Evolutionary conservation across 116 monocot species (phyloP), one percentile per base, ranked within the genome.

Genomic region (Posidonia oceanica): DNA sequence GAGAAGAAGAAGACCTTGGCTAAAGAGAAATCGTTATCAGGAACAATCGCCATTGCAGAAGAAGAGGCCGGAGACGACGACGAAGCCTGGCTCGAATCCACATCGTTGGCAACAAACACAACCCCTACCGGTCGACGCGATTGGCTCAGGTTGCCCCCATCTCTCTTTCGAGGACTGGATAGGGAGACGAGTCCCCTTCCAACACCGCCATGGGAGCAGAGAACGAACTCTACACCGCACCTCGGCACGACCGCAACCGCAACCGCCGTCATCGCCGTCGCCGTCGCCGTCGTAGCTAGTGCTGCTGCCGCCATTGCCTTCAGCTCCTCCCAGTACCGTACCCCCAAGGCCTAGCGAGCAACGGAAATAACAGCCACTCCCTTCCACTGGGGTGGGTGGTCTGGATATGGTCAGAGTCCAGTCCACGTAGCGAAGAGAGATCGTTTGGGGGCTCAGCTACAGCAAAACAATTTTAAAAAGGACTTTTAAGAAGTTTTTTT

Each of bases 11-110:
- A 16, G 52, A 91, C 91, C 85, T 91, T 91, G 54, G 85, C 79
- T 4, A 91, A 71, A 36, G 91, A 75, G 74, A 91, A 91, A 18
- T 83, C 87, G 36, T 81, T 69, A 48, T 91, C 91, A 11, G 75
- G 56, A 38, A 85, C 81, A 53, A 76, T 69, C 54, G 73, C 36
- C 67, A 84, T 82, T 11, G 81, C 18, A 14, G 80, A 53, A 13
- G 77, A 57, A 42, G 74, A 22, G 15, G 81, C 12, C 2, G 72
- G n/a, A 16, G 77, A n/a, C 1, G 83, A 42, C 13, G 82, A 41
- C 4, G 76, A 64, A 29, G 82, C 52, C 42, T 77, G 84, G 29
- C 75, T 70, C 14, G 91, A 87, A 36, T 91, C 91, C 20, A 73
- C 85, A 14, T 85, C 87, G 16, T 75, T 66, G 15, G 85, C 81